Percentiles rank a stretch among this genome's conserved stretches.
phyloP scores from a whole-genome alignment of 31 red algal species.

The Odonthalia washingtoniensis region DNA sequence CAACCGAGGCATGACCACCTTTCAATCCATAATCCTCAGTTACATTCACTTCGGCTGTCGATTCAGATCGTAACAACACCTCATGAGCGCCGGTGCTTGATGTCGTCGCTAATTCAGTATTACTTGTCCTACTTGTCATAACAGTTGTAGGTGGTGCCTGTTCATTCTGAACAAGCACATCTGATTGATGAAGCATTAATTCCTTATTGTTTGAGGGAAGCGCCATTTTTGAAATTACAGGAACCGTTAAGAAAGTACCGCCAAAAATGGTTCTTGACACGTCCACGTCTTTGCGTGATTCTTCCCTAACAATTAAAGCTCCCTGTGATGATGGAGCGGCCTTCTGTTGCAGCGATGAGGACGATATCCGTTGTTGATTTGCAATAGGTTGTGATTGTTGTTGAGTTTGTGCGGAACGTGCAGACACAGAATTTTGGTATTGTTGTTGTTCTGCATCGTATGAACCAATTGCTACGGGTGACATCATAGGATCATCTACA shows the following conservation, averaged over 20 bases:
- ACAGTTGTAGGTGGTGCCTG: neutral
- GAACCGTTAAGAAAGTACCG: slow-evolving; percentile 36
- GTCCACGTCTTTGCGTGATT: slow-evolving; percentile 22
- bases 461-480: neutral
- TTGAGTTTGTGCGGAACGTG: neutral
- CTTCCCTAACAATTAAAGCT: neutral
- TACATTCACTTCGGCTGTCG: slow-evolving; percentile 49
- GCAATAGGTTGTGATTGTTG: too few relatives aligned
- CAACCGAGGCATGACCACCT: slow-evolving; percentile 43
- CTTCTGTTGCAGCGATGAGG: too few relatives aligned
- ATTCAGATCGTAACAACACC: slow-evolving; percentile 25
- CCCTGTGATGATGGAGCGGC: neutral
- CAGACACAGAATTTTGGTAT: neutral
- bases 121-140: neutral
- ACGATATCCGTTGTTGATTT: too few relatives aligned
- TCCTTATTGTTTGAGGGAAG: neutral
- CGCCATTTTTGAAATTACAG: slow-evolving; percentile 23
- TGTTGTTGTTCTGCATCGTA: neutral
- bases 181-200: neutral
- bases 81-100: neutral
- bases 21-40: slow-evolving; percentile 55
- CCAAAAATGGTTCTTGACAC: slow-evolving; percentile 33
- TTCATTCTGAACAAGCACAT: neutral
- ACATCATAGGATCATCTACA: neutral
- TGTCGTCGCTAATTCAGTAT: neutral